A percentile compares a stretch with the other conserved stretches of the same genome.
Evolutionary conservation across 805 yeast genomes (phyloP).

Genomic region (Hanseniaspora vineae): DNA sequence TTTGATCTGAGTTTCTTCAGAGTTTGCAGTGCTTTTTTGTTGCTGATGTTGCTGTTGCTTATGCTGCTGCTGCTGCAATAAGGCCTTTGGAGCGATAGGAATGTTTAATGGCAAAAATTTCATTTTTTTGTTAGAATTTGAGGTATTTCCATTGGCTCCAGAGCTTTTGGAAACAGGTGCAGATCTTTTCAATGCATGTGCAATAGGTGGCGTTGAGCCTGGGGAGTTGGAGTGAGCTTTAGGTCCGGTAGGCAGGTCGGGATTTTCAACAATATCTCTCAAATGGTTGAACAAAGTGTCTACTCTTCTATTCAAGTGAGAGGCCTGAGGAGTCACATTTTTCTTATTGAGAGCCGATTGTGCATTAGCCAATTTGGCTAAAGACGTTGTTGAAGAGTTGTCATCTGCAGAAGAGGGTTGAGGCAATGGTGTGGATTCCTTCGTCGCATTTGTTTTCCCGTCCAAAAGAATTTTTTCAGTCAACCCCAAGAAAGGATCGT

Average conservation of each 20-base stretch:
- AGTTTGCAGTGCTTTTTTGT: slow-evolving; percentile 53
- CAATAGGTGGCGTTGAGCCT: not conserved
- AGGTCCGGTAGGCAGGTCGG: not conserved
- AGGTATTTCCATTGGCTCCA: not conserved
- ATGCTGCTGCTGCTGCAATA: not conserved
- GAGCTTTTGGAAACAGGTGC: not conserved
- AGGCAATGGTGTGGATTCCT: not conserved
- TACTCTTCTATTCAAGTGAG: slow-evolving; percentile 82
- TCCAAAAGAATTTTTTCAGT: slow-evolving; percentile 74
- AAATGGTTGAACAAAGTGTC: slow-evolving; percentile 71
- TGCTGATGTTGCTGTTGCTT: slow-evolving; percentile 37
- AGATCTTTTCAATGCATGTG: not conserved
- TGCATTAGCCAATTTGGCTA: slow-evolving; percentile 64
- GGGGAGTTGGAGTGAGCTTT: not conserved
- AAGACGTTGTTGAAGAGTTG: slow-evolving; percentile 3
- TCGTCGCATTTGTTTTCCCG: slow-evolving; percentile 17
- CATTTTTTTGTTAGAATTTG: not conserved
- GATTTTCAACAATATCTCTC: slow-evolving; percentile 4
- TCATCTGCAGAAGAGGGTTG: not conserved
- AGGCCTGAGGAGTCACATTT: slow-evolving; percentile 29
- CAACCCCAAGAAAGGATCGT: slow-evolving; percentile 82
- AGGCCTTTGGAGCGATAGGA: not conserved
- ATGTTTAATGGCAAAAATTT: not conserved
- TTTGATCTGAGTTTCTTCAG: slow-evolving; percentile 34
- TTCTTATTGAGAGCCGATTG: not conserved